phyloP scores from a whole-genome alignment of 176 grass and related monocot genomes.

The Neostapfia colusana region DNA sequence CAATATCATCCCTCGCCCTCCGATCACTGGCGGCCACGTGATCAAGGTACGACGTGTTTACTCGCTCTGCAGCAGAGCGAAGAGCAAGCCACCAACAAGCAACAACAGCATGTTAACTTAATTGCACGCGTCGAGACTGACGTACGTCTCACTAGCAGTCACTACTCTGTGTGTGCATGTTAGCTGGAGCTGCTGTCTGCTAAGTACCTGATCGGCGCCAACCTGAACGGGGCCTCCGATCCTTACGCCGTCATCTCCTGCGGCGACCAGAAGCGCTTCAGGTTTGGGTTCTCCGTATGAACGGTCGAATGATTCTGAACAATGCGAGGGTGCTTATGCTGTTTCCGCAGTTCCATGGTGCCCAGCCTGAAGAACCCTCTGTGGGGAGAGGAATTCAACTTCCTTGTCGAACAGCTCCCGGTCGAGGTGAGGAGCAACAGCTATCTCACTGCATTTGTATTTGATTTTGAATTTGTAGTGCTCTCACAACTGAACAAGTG shows the following conservation, averaged over 20 bases:
- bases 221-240: slow-evolving; percentile 78
- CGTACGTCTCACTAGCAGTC: neutral
- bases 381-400: slow-evolving; percentile 90
- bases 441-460: neutral
- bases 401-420: slow-evolving; percentile 67
- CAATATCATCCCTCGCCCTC: neutral
- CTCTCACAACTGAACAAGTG: neutral
- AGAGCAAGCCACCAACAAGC: neutral
- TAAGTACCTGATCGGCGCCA: slow-evolving; percentile 89
- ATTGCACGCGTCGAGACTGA: neutral
- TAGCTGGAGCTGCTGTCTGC: slow-evolving; percentile 89
- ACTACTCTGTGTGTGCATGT: neutral
- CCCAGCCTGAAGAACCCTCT: slow-evolving; percentile 79
- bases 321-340: neutral
- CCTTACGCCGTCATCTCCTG: slow-evolving; percentile 79
- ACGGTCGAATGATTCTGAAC: neutral
- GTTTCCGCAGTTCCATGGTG: slow-evolving; percentile 71
- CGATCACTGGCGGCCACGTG: slow-evolving; percentile 5
- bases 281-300: slow-evolving; percentile 15
- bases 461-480: neutral
- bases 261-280: slow-evolving; percentile 69
- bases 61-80: neutral
- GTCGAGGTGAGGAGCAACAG: slow-evolving; percentile 49
- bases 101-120: no score
- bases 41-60: slow-evolving; percentile 40